Conservation (phyloP, 257 asterid genomes). For the Lantana camara region DNA sequence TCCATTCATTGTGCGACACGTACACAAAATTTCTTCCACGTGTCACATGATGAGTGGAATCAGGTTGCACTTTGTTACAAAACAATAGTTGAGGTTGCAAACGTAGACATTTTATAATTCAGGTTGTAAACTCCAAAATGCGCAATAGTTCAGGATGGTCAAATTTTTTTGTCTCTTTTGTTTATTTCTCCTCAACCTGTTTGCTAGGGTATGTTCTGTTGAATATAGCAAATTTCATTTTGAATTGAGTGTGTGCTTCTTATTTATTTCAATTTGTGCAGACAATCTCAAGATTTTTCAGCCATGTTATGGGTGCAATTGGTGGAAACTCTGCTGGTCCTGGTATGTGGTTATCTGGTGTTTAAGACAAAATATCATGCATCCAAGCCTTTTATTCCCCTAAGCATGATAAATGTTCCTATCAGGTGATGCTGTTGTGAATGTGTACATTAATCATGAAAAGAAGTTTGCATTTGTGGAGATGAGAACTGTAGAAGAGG, state of each 20-base stretch:
- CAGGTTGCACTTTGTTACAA: too few relatives aligned
- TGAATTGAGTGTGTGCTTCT: conserved; percentile 17
- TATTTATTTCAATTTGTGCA: conserved; percentile 29
- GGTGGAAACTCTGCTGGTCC: conserved; percentile 67
- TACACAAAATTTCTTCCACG: too few relatives aligned
- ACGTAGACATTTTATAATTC: too few relatives aligned
- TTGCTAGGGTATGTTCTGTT: conserved; percentile 16
- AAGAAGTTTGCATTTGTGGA: conserved; percentile 84
- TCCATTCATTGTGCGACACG: too few relatives aligned
- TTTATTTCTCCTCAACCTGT: conserved; percentile 1
- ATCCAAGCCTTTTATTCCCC: conserved; percentile 18
- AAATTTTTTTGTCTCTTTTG: too few relatives aligned
- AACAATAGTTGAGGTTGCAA: too few relatives aligned
- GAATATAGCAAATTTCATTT: not conserved
- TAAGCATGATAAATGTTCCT: conserved; percentile 22
- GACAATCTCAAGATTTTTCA: conserved; percentile 54
- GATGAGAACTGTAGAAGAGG: conserved; percentile 84
- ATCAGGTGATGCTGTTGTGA: conserved; percentile 63
- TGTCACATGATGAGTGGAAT: too few relatives aligned
- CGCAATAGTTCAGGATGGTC: too few relatives aligned
- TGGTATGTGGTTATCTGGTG: conserved; percentile 41
- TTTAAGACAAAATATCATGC: conserved; percentile 3
- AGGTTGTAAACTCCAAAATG: too few relatives aligned
- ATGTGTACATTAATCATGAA: conserved; percentile 71
- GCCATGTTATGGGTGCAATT: conserved; percentile 55